Conservation (phyloP, 2,329 filamentous ascomycete genomes). For the Calonectria pauciramosa region DNA sequence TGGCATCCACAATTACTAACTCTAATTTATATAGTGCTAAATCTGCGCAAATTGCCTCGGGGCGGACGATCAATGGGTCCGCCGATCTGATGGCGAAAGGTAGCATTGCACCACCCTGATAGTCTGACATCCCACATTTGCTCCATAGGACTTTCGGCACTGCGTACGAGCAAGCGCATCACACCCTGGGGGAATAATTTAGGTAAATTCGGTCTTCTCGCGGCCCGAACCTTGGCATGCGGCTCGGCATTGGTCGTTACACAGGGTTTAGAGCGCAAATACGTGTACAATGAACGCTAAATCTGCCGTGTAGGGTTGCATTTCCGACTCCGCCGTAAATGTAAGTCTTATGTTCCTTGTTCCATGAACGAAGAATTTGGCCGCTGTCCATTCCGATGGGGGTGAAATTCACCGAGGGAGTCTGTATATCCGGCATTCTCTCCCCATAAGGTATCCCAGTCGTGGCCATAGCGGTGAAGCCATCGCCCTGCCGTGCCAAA, state of each 20-base stretch:
- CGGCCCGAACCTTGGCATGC: neutral
- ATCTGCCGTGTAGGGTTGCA: neutral
- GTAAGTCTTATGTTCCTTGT: neutral
- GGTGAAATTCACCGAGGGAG: neutral
- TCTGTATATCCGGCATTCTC: neutral
- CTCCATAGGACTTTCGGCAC: neutral
- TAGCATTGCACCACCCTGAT: conserved; percentile 3
- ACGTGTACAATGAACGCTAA: neutral
- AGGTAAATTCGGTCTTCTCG: neutral
- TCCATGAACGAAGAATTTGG: too few relatives aligned
- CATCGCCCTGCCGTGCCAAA: too few relatives aligned
- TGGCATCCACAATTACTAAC: neutral
- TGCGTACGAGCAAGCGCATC: neutral
- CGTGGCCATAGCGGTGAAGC: neutral
- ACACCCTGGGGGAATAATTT: neutral
- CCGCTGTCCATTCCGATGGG: neutral
- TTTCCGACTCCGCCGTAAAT: neutral
- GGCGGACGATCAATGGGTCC: neutral
- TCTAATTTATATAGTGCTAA: neutral
- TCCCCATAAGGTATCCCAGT: neutral
- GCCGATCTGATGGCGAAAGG: neutral
- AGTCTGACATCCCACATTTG: neutral
- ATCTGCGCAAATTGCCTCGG: neutral
- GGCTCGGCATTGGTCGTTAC: neutral
- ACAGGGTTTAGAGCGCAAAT: neutral